Conservation (phyloP, 371 early-diverging fungal genomes). For the Mucor mucedo region DNA sequence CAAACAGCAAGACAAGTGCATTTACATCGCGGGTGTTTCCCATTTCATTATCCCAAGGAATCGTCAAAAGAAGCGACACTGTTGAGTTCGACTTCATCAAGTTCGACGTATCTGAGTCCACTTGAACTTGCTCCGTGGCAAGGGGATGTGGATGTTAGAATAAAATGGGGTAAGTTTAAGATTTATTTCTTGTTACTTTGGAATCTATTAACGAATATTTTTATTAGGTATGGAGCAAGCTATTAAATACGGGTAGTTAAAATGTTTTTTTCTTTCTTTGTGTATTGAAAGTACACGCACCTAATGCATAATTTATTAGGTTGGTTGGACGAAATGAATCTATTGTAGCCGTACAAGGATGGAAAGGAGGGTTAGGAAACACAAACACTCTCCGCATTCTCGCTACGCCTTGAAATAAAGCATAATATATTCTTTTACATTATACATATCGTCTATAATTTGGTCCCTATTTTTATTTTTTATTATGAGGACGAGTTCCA, state of each 20-base stretch:
- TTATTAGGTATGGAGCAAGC: constrained; percentile 69
- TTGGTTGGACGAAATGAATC: constrained; percentile 67
- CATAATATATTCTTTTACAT: too few species aligned
- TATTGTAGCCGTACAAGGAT: constrained; percentile 83
- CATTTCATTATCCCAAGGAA: constrained; percentile 75
- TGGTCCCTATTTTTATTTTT: too few species aligned
- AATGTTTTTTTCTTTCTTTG: background rate
- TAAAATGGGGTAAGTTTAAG: constrained; percentile 64
- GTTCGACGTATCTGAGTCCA: constrained; percentile 43
- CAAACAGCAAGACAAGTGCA: constrained; percentile 89
- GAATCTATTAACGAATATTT: background rate
- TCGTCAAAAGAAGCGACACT: constrained; percentile 48
- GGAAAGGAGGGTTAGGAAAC: constrained; percentile 81
- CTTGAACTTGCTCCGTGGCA: constrained; percentile 66
- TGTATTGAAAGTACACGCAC: too few species aligned
- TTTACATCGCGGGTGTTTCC: constrained; percentile 89
- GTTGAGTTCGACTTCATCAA: constrained; percentile 50
- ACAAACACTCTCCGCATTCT: constrained; percentile 86
- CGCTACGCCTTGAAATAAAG: constrained; percentile 29
- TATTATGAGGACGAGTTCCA: too few species aligned
- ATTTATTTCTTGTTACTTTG: background rate
- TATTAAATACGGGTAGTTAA: constrained; percentile 51
- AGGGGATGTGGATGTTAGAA: constrained; percentile 80
- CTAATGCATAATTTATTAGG: constrained; percentile 18
- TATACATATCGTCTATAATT: too few species aligned